Percentiles rank a stretch among this genome's conserved stretches.
These are phyloP conservation scores for Trametes pubescens DNA, from an alignment of 1,284 basidiomycete species.

Conservation along the genomic window DNA sequence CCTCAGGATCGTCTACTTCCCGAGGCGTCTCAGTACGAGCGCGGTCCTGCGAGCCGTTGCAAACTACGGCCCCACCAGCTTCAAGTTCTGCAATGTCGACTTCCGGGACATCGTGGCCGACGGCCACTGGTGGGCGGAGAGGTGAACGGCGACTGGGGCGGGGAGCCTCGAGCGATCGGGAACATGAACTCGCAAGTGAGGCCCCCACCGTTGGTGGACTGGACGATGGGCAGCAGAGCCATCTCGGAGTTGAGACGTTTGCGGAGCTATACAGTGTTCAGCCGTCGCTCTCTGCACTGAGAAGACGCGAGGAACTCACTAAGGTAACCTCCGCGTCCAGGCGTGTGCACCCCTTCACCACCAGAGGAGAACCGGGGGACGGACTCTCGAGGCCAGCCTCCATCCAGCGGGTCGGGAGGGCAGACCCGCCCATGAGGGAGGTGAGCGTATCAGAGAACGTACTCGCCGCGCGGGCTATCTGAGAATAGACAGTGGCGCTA, in stretches of 20 bases:
- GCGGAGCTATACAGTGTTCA: background rate
- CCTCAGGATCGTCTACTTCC: conserved; percentile 10
- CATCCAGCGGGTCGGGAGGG: conserved; percentile 8
- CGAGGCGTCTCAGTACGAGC: background rate
- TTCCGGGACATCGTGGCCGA: conserved; percentile 6
- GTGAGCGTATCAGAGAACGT: conserved; percentile 10
- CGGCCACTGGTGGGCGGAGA: background rate
- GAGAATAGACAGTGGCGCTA: conserved; percentile 5
- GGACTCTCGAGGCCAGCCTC: conserved; percentile 7
- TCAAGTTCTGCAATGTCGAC: conserved; percentile 1
- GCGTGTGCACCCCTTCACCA: conserved; percentile 11
- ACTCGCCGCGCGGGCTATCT: conserved; percentile 11
- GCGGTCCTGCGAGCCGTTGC: conserved; percentile 1
- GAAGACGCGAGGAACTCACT: background rate
- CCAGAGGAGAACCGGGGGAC: conserved; percentile 5
- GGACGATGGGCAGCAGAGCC: conserved; percentile 9
- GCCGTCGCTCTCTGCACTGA: background rate
- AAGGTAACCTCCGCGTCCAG: conserved; percentile 8
- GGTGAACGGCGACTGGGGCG: conserved; percentile 1
- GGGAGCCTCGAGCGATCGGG: conserved; percentile 1
- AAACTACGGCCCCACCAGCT: background rate
- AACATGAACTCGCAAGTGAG: conserved; percentile 17
- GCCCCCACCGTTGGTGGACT: conserved; percentile 11
- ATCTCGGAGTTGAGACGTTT: conserved; percentile 14
- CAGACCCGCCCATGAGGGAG: conserved; percentile 1